Base-by-base conservation (phyloP, 2,329 filamentous ascomycete species). In the Diaporthe batatas region DNA sequence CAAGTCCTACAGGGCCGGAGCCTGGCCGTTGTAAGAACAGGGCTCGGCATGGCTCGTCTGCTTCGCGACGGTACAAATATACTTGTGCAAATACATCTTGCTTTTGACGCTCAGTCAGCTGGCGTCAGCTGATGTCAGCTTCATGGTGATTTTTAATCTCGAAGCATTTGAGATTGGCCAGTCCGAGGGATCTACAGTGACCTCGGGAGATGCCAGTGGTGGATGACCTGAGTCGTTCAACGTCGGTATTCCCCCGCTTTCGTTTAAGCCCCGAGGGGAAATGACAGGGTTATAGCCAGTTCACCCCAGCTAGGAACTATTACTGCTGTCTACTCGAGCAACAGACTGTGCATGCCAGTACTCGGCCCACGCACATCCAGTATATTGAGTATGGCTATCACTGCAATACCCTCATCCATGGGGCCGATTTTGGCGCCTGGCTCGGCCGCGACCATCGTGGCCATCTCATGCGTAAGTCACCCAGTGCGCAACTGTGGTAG, bases 221-320 rank as follows among this genome's bases (percentile, higher is more conserved):
- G 21, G 44, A 2, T 10, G n/a, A 21, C 6, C 29, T 23, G 42
- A 32, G 12, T 36, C 18, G 44, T 53, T 39, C 5, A 6, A 23
- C 29, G 36, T 53, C 62, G 62, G 62, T 32, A n/a, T 51, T 14
- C 51, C 36, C 36, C 62, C 62, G 29, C 32, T 53, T 65, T 65
- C 6, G 62, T 51, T 14, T n/a, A 34, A n/a, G 7, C 32, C 21
- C 62, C 34, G 44, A 53, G 6, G 23, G 2, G 7, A 4, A 49
- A 49, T 1, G 2, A 10, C 44, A 53, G 21, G 29, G 36, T 36
- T 39, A 8, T 36, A 21, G 44, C 39, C 6, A 18, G n/a, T 36
- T 36, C 44, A 34, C 12, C 4, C 5, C n/a, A 67, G 7, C 47
- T 29, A 39, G 12, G 47, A 39, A 10, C 29, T 6, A 51, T 11